Base-by-base conservation (phyloP, 805 yeast genomes). In the Starmerella sirachaensis region DNA sequence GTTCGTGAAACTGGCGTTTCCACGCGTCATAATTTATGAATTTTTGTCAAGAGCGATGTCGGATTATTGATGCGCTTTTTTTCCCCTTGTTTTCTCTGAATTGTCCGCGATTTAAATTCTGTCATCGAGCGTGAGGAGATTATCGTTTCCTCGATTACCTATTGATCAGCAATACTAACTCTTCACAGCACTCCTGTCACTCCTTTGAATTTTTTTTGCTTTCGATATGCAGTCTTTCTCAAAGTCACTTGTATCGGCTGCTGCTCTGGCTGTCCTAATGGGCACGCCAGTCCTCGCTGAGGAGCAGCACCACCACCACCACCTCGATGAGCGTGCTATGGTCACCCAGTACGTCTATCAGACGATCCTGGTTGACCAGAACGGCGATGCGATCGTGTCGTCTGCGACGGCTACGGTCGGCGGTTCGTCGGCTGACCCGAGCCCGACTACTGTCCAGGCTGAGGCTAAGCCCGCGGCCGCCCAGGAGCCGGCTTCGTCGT, bases 321-420 rank as follows among this genome's bases (percentile, higher is more conserved):
- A 75, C 62, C 66, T 66, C 41, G 79, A 76, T 63, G 60, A 61
- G 56, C 63, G 67, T 36, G 67, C 63, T 31, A 41, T 63, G 41
- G 61, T 65, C 41, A 59, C 69, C 33, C 59, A 62, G 51, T 65
- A 63, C 55, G 64, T 62, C 34, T 70, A 73, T 49, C 59, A 63
- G 43, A 66, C 73, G 31, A 57, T 64, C 33, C 55, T 60, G 23
- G 65, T 62, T 31, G 64, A 62, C 49, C 60, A 52, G 40, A 42
- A 56, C 37, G 67, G 67, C 30, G 46, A 57, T 47, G 52, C 58
- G 38, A 46, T 62, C 46, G 39, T 51, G 27, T 46, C 47, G 44
- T 50, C 59, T 40, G 65, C 73, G 33, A 53, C 70, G 42, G 50
- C 63, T 24, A 6, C 43, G 21, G 18, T 31, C 4, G 29, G 25